Conservation (phyloP, 306 rosid species). For the Astragalus membranaceus region DNA sequence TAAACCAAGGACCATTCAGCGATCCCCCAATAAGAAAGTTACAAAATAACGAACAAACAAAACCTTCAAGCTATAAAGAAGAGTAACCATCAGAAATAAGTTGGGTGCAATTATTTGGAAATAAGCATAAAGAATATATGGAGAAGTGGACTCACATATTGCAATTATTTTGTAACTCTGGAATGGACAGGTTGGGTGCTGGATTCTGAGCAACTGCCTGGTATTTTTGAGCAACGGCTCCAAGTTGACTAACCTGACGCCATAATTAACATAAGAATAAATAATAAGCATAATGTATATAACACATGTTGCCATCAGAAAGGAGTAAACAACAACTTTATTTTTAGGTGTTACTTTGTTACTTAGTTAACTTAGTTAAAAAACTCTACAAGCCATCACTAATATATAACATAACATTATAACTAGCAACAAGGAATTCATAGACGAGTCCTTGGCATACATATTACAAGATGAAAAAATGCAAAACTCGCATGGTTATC, state of each 20-base stretch:
- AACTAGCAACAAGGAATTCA: background rate
- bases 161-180: conserved; percentile 98
- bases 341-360: background rate
- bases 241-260: conserved; percentile 88
- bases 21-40: background rate
- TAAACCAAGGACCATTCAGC: background rate
- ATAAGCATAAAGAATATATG: conserved; percentile 17
- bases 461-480: background rate
- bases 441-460: background rate
- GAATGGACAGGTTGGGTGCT: conserved; percentile 70
- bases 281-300: background rate
- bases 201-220: conserved; percentile 87
- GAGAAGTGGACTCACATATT: conserved; percentile 55
- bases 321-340: background rate
- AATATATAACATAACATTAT: background rate
- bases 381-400: background rate
- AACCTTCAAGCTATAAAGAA: background rate
- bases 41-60: background rate
- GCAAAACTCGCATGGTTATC: background rate
- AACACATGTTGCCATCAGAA: background rate
- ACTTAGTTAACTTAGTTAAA: no score
- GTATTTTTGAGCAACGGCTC: conserved; percentile 92
- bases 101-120: background rate
- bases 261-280: conserved; percentile 17
- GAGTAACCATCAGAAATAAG: background rate